Percentiles rank a stretch among this genome's conserved stretches.
These are phyloP conservation scores for Plasmodium falciparum DNA, from an alignment of 169 alveolate genomes.

Conservation along the genomic window DNA sequence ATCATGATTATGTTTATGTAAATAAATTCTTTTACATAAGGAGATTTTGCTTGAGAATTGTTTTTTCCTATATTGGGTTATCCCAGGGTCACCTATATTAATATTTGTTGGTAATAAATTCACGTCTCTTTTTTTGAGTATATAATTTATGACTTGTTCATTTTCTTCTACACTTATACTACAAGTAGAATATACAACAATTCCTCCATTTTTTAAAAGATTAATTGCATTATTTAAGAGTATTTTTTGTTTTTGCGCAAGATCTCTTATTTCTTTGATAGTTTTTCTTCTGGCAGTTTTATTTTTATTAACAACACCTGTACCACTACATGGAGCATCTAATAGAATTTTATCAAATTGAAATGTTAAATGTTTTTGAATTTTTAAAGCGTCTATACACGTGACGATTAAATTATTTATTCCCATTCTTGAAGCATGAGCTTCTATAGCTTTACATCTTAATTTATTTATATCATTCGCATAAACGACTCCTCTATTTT, in stretches of 20 bases:
- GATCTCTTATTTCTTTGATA: conserved; percentile 92
- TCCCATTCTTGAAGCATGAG: conserved; percentile 92
- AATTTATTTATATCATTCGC: conserved; percentile 96
- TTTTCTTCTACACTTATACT: conserved; percentile 97
- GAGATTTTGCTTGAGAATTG: conserved; percentile 92
- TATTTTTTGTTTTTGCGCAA: conserved; percentile 95
- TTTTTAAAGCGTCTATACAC: conserved; percentile 94
- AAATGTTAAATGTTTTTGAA: conserved; percentile 87
- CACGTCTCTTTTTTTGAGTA: conserved; percentile 93
- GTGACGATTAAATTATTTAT: conserved; percentile 93
- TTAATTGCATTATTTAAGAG: conserved; percentile 95
- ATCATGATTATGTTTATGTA: conserved; percentile 97
- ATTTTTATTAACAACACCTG: conserved; percentile 97
- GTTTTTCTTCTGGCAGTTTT: conserved; percentile 94
- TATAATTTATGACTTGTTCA: conserved; percentile 96
- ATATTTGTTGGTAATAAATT: conserved; percentile 83
- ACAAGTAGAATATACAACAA: conserved; percentile 98
- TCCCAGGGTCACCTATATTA: conserved; percentile 94
- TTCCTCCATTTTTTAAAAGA: conserved; percentile 97
- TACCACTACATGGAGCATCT: conserved; percentile 98
- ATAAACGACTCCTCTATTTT: conserved; percentile 94
- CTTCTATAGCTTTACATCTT: conserved; percentile 93
- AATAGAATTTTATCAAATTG: conserved; percentile 95
- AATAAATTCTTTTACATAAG: conserved; percentile 92
- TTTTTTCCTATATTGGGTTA: conserved; percentile 92